Evolutionary conservation across 2,329 filamentous ascomycete genomes (phyloP).

Genomic region (Alternaria ventricosa): DNA sequence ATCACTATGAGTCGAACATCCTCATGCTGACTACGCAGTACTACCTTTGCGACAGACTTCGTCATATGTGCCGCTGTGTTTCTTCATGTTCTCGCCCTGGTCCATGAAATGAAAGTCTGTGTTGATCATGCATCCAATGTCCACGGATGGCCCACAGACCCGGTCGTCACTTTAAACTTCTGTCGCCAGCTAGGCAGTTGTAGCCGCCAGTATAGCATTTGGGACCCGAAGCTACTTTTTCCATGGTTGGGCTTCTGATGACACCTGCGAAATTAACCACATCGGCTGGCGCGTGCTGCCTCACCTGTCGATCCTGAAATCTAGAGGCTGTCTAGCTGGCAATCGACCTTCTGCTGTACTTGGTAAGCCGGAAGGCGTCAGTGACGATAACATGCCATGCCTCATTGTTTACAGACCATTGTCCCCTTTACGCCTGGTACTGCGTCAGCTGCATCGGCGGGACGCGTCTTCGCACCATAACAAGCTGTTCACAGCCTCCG

Average conservation of each 20-base stretch:
- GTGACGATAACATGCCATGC: not conserved
- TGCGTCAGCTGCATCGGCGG: not conserved
- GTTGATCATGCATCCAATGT: not conserved
- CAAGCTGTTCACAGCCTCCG: not conserved
- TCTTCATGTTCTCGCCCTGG: not conserved
- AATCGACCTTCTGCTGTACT: not conserved
- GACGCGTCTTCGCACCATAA: not conserved
- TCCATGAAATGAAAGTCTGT: not conserved
- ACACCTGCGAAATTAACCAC: not conserved
- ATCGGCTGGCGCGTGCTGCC: not conserved
- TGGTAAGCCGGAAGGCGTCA: not conserved
- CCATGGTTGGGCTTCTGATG: not conserved
- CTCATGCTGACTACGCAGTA: not conserved
- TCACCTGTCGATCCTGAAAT: not conserved
- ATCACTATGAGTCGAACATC: not conserved
- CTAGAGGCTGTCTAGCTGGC: not conserved
- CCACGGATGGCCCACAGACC: constrained; percentile 1
- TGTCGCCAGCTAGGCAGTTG: not conserved
- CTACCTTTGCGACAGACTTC: not conserved
- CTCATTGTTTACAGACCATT: not conserved
- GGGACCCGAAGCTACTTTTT: not conserved
- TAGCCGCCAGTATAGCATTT: not conserved
- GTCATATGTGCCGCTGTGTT: not conserved
- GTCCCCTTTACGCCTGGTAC: not conserved
- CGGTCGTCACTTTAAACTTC: constrained; percentile 1